Base-by-base conservation (phyloP, 768 basidiomycete genomes). In the Leucosporidium yakuticum region DNA sequence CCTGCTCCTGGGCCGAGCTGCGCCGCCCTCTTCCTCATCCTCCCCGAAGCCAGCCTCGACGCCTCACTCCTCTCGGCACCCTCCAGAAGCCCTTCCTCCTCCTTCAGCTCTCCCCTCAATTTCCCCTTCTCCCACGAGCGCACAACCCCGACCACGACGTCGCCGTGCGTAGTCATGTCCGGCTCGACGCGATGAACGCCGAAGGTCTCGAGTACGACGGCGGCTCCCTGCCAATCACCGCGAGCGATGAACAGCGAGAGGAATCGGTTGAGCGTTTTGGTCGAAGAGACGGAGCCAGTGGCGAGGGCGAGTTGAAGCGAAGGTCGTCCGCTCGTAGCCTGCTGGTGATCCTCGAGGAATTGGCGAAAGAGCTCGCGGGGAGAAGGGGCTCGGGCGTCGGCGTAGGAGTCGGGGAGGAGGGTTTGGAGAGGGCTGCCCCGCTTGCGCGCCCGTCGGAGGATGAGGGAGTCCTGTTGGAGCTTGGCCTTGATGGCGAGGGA, bases 181-280 rank as follows among this genome's bases (percentile, higher is more conserved):
- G 69, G 69, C n/a, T 49, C 44, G 54, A 70, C 19, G 29, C 58
- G 62, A 55, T 70, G 69, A 25, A 70, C 69, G 32, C 29, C 20
- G 20, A 70, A 70, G 27, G 69, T 70, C 55, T 70, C 69, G 59
- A 70, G 65, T 4, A 61, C 69, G 62, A 70, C 48, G 4, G 49
- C n/a, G 0, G 69, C 65, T n/a, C 65, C 65, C 0, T 27, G 6
- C 7, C 14, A 67, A 54, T 70, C 69, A 7, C 14, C 8, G 39
- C 39, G 39, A 15, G 39, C 39, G 14, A 44, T 44, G 39, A 44
- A 44, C 8, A 44, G 39, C 11, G 39, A 44, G 39, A 44, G 39
- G 39, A 44, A 44, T 15, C 14, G 11, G 39, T 44, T 44, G 39
- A 44, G 39, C 6, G 39, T 44, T 15, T 8, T 44, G 39, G 39